A percentile compares a stretch with the other conserved stretches of the same genome.
Evolutionary conservation across 768 basidiomycete genomes (phyloP).

Genomic region (Cytidiella melzeri): DNA sequence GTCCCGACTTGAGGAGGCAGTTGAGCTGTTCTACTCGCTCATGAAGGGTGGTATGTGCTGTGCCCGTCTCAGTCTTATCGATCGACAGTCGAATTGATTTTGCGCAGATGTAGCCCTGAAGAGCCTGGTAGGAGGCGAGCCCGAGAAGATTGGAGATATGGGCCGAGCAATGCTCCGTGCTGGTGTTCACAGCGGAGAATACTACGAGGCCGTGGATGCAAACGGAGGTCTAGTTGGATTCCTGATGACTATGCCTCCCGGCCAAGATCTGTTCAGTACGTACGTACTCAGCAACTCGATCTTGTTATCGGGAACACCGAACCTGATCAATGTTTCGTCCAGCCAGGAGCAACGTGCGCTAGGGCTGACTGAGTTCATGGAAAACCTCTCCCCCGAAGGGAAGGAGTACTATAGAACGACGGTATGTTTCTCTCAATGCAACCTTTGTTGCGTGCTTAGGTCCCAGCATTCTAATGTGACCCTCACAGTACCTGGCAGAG

Average conservation of each 20-base stretch:
- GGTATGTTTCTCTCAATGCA: conserved; percentile 4
- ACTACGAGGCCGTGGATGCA: conserved; percentile 12
- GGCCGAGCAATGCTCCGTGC: conserved; percentile 16
- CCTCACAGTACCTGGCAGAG: conserved; percentile 9
- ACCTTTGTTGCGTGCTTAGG: too few relatives aligned
- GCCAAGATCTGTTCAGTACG: conserved; percentile 16
- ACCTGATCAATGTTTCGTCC: too few relatives aligned
- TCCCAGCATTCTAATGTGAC: background rate
- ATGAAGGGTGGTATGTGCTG: conserved; percentile 14
- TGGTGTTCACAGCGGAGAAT: conserved; percentile 13
- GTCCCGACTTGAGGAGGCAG: conserved; percentile 5
- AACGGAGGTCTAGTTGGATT: conserved; percentile 8
- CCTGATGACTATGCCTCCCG: conserved; percentile 13
- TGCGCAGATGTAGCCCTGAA: conserved; percentile 3
- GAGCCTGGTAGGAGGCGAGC: conserved; percentile 18
- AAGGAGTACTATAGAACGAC: conserved; percentile 15
- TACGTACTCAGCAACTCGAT: too few relatives aligned
- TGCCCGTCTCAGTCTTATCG: background rate
- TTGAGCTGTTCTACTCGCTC: conserved; percentile 9
- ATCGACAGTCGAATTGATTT: background rate
- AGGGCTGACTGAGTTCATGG: conserved; percentile 13
- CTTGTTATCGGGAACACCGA: too few relatives aligned
- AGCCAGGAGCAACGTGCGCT: conserved; percentile 13
- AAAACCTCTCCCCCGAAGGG: conserved; percentile 7
- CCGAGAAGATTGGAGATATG: conserved; percentile 3